A percentile compares a stretch with the other conserved stretches of the same genome.
phyloP scores from a whole-genome alignment of 345 rosid genomes.

The Gossypium stocksii region DNA sequence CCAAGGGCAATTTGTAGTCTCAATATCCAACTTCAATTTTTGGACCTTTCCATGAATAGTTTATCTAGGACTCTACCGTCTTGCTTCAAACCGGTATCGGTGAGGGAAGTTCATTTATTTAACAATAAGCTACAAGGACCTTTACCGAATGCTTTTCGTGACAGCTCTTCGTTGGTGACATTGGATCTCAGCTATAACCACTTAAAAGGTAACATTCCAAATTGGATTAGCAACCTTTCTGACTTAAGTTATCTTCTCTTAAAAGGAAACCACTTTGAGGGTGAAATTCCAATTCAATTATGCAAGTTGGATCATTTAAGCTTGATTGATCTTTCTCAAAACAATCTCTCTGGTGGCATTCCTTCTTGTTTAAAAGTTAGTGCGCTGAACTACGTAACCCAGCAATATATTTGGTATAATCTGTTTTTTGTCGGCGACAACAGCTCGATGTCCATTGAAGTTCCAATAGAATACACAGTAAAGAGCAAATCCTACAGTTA shows the following conservation, averaged over 20 bases:
- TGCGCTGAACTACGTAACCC: not conserved
- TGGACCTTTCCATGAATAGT: no score
- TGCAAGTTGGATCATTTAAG: slow-evolving; percentile 15
- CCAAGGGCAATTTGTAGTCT: no score
- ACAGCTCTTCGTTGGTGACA: not conserved
- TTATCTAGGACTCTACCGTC: not conserved
- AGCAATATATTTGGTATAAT: not conserved
- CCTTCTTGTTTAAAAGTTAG: slow-evolving; percentile 6
- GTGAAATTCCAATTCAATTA: slow-evolving; percentile 13
- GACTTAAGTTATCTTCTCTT: slow-evolving; percentile 16
- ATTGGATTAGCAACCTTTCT: not conserved
- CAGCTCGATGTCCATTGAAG: not conserved
- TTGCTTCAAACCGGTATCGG: not conserved
- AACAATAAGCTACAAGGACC: not conserved
- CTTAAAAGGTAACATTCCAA: not conserved
- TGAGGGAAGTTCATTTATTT: not conserved
- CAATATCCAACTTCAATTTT: accelerated
- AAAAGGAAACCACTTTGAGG: slow-evolving; percentile 17
- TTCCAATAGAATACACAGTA: slow-evolving; percentile 9
- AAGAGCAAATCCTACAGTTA: slow-evolving; percentile 4
- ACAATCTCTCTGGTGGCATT: slow-evolving; percentile 10
- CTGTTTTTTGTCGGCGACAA: no score
- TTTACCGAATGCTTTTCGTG: not conserved
- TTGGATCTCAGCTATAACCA: slow-evolving; percentile 9
- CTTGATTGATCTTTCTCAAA: slow-evolving; percentile 27